Evolutionary conservation across 805 yeast species (phyloP).

Genomic region (Spathaspora arborariae): DNA sequence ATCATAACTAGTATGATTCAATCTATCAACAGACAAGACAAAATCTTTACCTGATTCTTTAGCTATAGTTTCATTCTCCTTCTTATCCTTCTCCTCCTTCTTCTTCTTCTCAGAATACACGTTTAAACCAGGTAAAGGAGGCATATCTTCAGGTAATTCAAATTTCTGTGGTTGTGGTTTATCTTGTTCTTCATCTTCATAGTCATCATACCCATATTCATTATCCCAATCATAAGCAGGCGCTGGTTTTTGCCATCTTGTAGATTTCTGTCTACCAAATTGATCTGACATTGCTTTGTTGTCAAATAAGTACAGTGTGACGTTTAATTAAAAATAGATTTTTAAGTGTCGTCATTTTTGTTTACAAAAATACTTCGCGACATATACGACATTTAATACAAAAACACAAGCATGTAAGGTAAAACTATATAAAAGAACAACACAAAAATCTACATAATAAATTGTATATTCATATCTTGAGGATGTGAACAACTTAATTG

Average conservation of each 20-base stretch:
- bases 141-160: constrained; percentile 1
- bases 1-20: constrained; percentile 1
- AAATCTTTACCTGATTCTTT: background rate
- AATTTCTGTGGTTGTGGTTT: constrained; percentile 3
- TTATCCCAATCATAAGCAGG: constrained; percentile 18
- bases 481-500: constrained; percentile 39
- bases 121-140: constrained; percentile 1
- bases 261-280: constrained; percentile 40
- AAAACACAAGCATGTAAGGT: too few relatives aligned
- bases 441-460: constrained; percentile 20
- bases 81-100: background rate
- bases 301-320: background rate
- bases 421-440: too few relatives aligned
- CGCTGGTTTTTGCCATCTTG: constrained; percentile 42
- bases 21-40: constrained; percentile 8
- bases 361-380: background rate
- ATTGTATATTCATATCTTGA: constrained; percentile 34
- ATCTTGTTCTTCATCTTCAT: constrained; percentile 5
- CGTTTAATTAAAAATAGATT: background rate
- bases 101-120: background rate
- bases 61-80: background rate
- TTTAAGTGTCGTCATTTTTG: background rate
- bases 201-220: constrained; percentile 6
- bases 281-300: constrained; percentile 24
- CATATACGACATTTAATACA: too few relatives aligned